phyloP scores from a whole-genome alignment of 371 early-diverging fungal genomes.

The Quaeritorhiza haematococci region DNA sequence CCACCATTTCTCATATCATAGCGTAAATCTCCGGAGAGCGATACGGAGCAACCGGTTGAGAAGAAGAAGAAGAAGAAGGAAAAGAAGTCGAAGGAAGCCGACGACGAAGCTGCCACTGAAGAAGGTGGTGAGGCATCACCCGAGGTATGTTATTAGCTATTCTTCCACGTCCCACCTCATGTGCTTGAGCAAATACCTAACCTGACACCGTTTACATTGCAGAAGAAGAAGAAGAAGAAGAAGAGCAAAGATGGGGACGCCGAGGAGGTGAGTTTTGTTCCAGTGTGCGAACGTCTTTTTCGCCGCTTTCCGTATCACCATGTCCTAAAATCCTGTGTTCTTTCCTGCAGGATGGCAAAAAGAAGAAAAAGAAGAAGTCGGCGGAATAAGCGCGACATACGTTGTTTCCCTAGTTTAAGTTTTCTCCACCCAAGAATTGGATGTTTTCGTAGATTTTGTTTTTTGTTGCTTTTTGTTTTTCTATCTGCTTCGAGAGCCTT shows the following conservation, averaged over 20 bases:
- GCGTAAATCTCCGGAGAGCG: slow-evolving; percentile 29
- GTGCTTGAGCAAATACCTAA: not conserved
- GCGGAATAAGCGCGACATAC: no score
- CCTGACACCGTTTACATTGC: not conserved
- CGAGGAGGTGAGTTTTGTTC: slow-evolving; percentile 11
- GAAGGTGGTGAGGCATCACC: not conserved
- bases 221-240: slow-evolving; percentile 25
- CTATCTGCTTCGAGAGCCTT: no score
- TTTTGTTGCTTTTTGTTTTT: no score
- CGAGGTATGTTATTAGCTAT: no score
- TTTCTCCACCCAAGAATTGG: no score
- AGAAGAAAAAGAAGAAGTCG: slow-evolving; percentile 8
- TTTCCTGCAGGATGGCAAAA: not conserved
- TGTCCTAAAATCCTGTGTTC: no score
- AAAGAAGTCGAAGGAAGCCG: slow-evolving; percentile 3
- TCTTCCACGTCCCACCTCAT: no score
- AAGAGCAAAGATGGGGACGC: slow-evolving; percentile 23
- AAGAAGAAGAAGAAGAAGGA: slow-evolving; percentile 31
- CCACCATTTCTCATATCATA: not conserved
- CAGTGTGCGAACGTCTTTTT: no score
- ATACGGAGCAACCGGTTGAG: slow-evolving; percentile 32
- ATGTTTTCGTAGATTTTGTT: no score
- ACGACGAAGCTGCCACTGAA: slow-evolving; percentile 5
- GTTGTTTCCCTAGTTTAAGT: no score
- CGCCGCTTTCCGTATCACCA: no score